These are phyloP conservation scores for Aaosphaeria arxii DNA, from an alignment of 2,329 filamentous ascomycete genomes.

Conservation along the genomic window DNA sequence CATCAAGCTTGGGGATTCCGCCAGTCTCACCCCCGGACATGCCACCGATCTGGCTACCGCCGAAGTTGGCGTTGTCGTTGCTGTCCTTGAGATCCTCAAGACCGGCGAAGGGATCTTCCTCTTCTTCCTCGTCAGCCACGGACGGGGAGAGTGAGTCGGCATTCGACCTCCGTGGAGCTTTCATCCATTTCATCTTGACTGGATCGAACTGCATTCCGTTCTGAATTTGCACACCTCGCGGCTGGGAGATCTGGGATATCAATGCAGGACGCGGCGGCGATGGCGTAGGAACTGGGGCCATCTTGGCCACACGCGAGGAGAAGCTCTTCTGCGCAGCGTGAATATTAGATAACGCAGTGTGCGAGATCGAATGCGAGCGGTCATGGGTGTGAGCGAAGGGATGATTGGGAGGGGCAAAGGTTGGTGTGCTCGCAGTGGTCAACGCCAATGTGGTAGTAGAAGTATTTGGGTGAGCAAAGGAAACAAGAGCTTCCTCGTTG, in stretches of 20 bases:
- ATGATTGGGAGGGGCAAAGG: constrained; percentile 33
- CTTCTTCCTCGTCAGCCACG: constrained; percentile 73
- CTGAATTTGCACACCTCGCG: constrained; percentile 86
- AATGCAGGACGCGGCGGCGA: constrained; percentile 65
- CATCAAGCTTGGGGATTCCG: background rate
- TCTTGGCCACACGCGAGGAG: constrained; percentile 30
- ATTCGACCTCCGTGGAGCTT: constrained; percentile 50
- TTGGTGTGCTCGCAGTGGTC: constrained; percentile 39
- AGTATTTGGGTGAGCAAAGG: constrained; percentile 59
- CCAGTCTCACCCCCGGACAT: background rate
- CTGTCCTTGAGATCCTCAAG: constrained; percentile 87
- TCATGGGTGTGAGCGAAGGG: constrained; percentile 29
- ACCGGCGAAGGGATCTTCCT: constrained; percentile 86
- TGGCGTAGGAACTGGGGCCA: constrained; percentile 22
- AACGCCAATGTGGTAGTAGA: constrained; percentile 47
- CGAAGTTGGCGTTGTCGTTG: constrained; percentile 24
- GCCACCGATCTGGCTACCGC: constrained; percentile 11
- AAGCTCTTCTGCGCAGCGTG: constrained; percentile 40
- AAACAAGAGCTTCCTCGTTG: constrained; percentile 79
- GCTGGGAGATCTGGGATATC: constrained; percentile 80
- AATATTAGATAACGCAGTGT: constrained; percentile 37
- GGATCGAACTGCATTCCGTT: constrained; percentile 99
- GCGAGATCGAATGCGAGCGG: constrained; percentile 39
- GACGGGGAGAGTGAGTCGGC: constrained; percentile 38
- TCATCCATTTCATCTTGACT: constrained; percentile 96